Evolutionary conservation across 331 rosid genomes (phyloP).

Genomic region (Saraca asoca): DNA sequence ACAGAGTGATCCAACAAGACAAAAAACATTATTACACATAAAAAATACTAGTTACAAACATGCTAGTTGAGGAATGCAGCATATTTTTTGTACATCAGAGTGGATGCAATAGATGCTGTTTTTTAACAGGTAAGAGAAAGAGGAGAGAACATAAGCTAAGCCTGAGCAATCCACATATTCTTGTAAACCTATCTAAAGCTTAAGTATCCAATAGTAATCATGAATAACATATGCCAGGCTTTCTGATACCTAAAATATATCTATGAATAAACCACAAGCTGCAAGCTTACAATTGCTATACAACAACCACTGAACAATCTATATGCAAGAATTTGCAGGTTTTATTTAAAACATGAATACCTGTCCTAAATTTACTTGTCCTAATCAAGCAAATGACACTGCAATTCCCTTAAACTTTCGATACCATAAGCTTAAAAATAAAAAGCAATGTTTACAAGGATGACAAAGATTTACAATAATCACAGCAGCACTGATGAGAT

Average conservation of each 20-base stretch:
- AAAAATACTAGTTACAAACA: neutral
- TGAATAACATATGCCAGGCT: neutral
- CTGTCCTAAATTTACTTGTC: neutral
- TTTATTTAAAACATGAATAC: neutral
- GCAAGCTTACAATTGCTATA: neutral
- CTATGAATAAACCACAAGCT: too few species aligned
- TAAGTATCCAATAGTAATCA: neutral
- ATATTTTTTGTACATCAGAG: neutral
- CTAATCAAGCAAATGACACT: neutral
- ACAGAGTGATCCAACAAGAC: too few species aligned
- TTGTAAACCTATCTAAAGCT: neutral
- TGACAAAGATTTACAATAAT: neutral
- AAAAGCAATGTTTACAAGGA: slow-evolving; percentile 3
- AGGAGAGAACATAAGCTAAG: neutral
- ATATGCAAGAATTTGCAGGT: neutral
- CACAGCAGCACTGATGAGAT: neutral
- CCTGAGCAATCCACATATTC: neutral
- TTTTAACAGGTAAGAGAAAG: neutral
- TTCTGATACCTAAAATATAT: neutral
- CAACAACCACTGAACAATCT: neutral
- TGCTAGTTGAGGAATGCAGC: neutral
- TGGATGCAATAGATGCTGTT: neutral
- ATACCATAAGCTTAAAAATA: neutral
- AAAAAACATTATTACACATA: neutral
- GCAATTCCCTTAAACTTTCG: neutral